Base-by-base conservation (phyloP, 2,329 filamentous ascomycete genomes). In the Penicillium sp. region DNA sequence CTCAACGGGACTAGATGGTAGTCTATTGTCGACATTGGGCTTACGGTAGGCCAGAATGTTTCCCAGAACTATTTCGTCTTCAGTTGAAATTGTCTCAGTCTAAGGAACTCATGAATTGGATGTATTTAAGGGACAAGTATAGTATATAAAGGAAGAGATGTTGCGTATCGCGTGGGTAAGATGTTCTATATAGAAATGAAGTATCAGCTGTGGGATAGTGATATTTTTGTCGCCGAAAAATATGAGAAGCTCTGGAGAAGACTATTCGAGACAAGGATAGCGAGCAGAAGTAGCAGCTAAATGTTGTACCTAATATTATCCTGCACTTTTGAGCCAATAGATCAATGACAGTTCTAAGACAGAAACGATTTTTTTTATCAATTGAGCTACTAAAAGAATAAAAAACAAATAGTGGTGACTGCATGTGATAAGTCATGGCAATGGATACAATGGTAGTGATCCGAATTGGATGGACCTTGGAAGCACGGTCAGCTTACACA, bases 61-160 rank as follows among this genome's bases (percentile, higher is more conserved):
- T 27, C n/a, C n/a, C 25, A 11, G 25, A 27, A 27, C 10, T 27
- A 27, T 27, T 27, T 27, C 25, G 25, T 27, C 25, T 27, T 27
- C 25, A 27, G 25, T 27, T 27, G n/a, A 27, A 27, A 27, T 27
- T 27, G 25, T 27, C 25, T 27, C 25, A 27, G 25, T 5, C n/a
- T 27, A 27, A 27, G 25, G 25, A 27, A 27, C 25, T 27, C 25
- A 11, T 27, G 25, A 11, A 27, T 27, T 27, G 25, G 25, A 11
- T 27, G 25, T 27, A 27, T 27, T 27, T 27, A 27, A 27, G 25
- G 25, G 25, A 27, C 25, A 27, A 27, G 25, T 27, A 27, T 27
- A 27, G 25, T 27, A 27, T 27, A 27, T 6, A 27, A 27, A 27
- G 25, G 25, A 27, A 27, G 25, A 27, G 25, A 27, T 27, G 25